Conservation (phyloP, 345 rosid species). For the Gossypium bickii region DNA sequence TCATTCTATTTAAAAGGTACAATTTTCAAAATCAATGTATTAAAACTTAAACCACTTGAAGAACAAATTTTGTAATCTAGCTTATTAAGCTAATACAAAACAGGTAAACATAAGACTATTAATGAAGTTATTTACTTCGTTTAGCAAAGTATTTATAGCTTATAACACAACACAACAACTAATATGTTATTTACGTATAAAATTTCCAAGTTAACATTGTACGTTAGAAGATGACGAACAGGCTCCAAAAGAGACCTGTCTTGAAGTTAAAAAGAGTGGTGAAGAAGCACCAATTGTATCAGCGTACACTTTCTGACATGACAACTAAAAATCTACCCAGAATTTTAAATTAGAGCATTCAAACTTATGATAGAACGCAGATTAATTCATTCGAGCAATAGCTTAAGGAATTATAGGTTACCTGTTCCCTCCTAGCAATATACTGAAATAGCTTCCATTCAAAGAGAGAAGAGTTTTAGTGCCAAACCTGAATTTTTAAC, state of each 20-base stretch:
- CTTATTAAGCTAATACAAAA: neutral
- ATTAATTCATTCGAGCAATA: neutral
- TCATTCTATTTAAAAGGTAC: neutral
- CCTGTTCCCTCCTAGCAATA: neutral
- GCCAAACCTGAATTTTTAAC: slow-evolving; percentile 20
- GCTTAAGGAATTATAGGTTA: neutral
- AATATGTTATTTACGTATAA: neutral
- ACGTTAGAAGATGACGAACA: neutral
- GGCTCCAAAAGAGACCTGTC: neutral
- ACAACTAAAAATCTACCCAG: neutral
- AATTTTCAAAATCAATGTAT: neutral
- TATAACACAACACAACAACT: neutral
- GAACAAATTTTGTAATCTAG: neutral
- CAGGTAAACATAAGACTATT: neutral
- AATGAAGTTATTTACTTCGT: neutral
- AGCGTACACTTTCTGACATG: neutral
- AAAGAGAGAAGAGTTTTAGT: neutral
- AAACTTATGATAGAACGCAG: neutral
- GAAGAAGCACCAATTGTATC: neutral
- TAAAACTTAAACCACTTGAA: neutral
- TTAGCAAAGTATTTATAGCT: neutral
- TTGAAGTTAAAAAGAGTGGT: neutral
- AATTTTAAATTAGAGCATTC: neutral
- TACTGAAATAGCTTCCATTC: neutral
- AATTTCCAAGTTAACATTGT: neutral